Conservation (phyloP, 1,284 basidiomycete species). For the Puccinia hordei region DNA sequence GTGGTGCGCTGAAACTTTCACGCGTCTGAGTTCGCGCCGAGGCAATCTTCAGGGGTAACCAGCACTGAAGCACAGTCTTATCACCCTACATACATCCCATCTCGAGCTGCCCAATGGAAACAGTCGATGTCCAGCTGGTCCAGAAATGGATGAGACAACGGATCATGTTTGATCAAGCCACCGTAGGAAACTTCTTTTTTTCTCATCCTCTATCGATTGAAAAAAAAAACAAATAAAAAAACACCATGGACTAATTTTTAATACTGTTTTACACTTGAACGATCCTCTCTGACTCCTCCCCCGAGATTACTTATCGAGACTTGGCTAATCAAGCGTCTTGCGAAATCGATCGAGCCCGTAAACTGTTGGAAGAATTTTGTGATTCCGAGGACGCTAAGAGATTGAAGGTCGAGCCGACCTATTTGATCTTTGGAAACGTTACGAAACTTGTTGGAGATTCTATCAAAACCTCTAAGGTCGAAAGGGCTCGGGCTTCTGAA, state of each 20-base stretch:
- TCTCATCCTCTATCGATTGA: background rate
- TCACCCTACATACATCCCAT: background rate
- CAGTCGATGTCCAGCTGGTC: background rate
- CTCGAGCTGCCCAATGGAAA: background rate
- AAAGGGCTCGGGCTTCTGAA: slow-evolving; percentile 16
- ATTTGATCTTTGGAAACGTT: slow-evolving; percentile 24
- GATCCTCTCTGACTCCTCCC: background rate
- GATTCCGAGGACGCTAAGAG: slow-evolving; percentile 18
- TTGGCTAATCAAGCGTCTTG: slow-evolving; percentile 25
- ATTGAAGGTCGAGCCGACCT: slow-evolving; percentile 33
- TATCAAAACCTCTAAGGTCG: slow-evolving; percentile 3
- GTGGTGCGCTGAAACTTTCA: too few species aligned
- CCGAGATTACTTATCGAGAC: slow-evolving; percentile 27
- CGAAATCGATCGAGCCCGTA: slow-evolving; percentile 5
- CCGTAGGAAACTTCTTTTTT: slow-evolving; percentile 1
- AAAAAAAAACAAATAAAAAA: too few species aligned
- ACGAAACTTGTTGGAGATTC: slow-evolving; percentile 7
- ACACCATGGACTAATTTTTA: too few species aligned
- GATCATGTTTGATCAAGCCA: slow-evolving; percentile 46
- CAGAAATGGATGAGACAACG: slow-evolving; percentile 41
- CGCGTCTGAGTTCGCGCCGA: too few species aligned
- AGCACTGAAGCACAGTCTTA: background rate
- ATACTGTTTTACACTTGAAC: background rate
- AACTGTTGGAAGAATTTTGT: slow-evolving; percentile 34
- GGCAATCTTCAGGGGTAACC: too few species aligned